These are phyloP conservation scores for Talaromyces sp. DNA, from an alignment of 2,329 filamentous ascomycete species.

Conservation along the genomic window DNA sequence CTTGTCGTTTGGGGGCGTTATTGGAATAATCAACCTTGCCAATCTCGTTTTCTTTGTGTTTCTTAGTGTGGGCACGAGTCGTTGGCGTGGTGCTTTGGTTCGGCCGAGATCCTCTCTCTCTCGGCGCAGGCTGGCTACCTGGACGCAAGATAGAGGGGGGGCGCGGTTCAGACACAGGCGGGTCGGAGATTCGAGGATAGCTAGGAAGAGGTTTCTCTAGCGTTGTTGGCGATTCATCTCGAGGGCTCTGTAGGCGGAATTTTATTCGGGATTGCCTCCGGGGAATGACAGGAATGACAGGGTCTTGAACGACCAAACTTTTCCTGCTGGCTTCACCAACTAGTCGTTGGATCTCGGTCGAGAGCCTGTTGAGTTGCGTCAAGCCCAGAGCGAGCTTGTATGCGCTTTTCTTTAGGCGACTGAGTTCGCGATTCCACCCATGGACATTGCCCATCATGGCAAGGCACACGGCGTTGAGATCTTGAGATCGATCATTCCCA, in stretches of 20 bases:
- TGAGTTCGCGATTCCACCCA: slow-evolving; percentile 79
- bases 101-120: neutral
- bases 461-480: slow-evolving; percentile 68
- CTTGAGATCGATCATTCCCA: slow-evolving; percentile 52
- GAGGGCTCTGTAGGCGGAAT: slow-evolving; percentile 13
- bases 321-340: slow-evolving; percentile 78
- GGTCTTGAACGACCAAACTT: slow-evolving; percentile 41
- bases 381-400: slow-evolving; percentile 65
- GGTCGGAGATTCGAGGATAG: slow-evolving; percentile 17
- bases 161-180: slow-evolving; percentile 6
- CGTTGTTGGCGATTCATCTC: neutral
- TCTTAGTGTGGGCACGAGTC: neutral
- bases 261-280: slow-evolving; percentile 12
- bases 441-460: slow-evolving; percentile 92
- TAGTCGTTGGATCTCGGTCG: slow-evolving; percentile 79
- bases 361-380: slow-evolving; percentile 67
- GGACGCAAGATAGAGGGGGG: neutral
- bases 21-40: neutral
- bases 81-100: neutral
- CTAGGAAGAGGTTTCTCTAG: slow-evolving; percentile 27
- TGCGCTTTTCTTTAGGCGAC: slow-evolving; percentile 68
- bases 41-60: neutral
- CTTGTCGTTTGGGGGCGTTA: neutral
- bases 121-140: neutral
- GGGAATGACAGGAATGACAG: slow-evolving; percentile 13